Percentiles rank a stretch among this genome's conserved stretches.
Conservation (phyloP, 1,284 basidiomycete genomes). For the Fomitopsis schrenkii region DNA sequence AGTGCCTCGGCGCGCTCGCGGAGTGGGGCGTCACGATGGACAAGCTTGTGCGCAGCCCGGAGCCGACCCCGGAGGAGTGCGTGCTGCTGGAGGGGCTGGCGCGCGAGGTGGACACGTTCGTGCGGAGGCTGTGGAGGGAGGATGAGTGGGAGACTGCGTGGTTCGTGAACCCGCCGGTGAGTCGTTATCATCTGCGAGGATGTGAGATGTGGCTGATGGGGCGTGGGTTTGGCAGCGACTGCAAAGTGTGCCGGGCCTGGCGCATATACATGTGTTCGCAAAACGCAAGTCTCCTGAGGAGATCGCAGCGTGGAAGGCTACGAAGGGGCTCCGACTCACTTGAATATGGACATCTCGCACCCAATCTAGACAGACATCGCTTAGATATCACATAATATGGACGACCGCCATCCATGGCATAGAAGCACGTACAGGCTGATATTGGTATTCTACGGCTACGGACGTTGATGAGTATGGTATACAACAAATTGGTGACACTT, state of each 20-base stretch:
- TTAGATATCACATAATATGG: background rate
- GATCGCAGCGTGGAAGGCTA: constrained; percentile 8
- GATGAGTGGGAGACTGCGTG: constrained; percentile 77
- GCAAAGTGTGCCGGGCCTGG: constrained; percentile 74
- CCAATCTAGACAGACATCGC: background rate
- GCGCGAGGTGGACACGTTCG: constrained; percentile 55
- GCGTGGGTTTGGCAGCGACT: constrained; percentile 44
- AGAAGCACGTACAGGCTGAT: background rate
- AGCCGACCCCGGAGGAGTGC: constrained; percentile 44
- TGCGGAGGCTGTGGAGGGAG: constrained; percentile 61
- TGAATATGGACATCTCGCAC: background rate
- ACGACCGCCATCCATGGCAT: background rate
- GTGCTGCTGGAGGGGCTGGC: constrained; percentile 47
- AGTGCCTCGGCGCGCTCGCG: constrained; percentile 53
- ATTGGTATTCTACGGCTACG: background rate
- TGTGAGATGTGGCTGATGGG: background rate
- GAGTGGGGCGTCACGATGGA: constrained; percentile 69
- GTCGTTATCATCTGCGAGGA: constrained; percentile 21
- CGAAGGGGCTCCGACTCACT: background rate
- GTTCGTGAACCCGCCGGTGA: constrained; percentile 81
- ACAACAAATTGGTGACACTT: constrained; percentile 7
- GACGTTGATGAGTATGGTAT: constrained; percentile 13
- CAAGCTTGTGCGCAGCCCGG: constrained; percentile 46
- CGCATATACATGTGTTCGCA: constrained; percentile 80
- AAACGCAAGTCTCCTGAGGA: constrained; percentile 40